A percentile compares a stretch with the other conserved stretches of the same genome.
Evolutionary conservation across 495 filamentous ascomycete genomes (phyloP).

Genomic region (Penicillium taxi): DNA sequence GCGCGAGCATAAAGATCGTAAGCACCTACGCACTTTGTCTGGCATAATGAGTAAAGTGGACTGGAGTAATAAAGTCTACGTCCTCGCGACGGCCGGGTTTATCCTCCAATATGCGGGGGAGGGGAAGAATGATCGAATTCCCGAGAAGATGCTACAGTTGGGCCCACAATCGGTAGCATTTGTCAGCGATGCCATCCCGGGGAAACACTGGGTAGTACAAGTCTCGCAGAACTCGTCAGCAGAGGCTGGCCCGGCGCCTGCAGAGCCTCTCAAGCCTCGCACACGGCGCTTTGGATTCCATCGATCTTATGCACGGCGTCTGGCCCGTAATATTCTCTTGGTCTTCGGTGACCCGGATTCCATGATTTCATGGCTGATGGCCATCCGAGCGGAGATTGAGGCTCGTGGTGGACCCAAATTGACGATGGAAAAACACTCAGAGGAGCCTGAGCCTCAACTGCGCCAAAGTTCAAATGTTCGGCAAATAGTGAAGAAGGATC

Average conservation of each 20-base stretch:
- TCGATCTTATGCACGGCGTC: constrained; percentile 47
- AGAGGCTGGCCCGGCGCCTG: constrained; percentile 43
- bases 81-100: constrained; percentile 73
- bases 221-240: constrained; percentile 66
- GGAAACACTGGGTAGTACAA: constrained; percentile 87
- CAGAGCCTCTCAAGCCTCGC: constrained; percentile 51
- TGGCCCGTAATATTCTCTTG: constrained; percentile 64
- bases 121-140: constrained; percentile 70
- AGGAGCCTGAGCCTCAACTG: constrained; percentile 34
- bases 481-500: constrained; percentile 41
- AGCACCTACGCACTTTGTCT: constrained; percentile 45
- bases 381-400: constrained; percentile 60
- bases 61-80: constrained; percentile 76
- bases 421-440: constrained; percentile 43
- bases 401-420: constrained; percentile 59
- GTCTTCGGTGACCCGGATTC: constrained; percentile 74
- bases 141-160: constrained; percentile 79
- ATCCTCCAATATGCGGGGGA: constrained; percentile 81
- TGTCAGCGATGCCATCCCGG: constrained; percentile 86
- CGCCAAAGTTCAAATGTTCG: constrained; percentile 30
- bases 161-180: constrained; percentile 85
- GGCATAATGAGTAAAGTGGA: constrained; percentile 57
- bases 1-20: constrained; percentile 38
- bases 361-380: constrained; percentile 73
- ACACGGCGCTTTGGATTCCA: constrained; percentile 65